phyloP scores from a whole-genome alignment of 176 grass and related monocot genomes.

The Zoysia japonica region DNA sequence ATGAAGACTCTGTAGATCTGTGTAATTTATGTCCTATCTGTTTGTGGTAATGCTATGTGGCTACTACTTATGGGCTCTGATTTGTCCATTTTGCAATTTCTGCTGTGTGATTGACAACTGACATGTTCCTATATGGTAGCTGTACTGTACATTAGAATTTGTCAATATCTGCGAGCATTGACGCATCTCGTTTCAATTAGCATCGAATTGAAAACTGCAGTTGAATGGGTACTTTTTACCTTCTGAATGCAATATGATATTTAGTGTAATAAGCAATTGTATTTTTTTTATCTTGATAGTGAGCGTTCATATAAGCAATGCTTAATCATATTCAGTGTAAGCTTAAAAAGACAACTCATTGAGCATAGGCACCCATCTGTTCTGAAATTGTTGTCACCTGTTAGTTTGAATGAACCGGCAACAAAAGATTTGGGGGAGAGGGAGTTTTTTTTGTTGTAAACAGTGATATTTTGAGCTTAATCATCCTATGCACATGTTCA shows the following conservation, averaged over 20 bases:
- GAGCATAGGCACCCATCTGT: not conserved
- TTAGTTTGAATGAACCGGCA: too few relatives aligned
- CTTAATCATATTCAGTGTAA: too few relatives aligned
- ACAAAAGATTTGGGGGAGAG: too few relatives aligned
- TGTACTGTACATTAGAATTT: not conserved
- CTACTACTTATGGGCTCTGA: not conserved
- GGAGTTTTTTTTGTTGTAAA: too few relatives aligned
- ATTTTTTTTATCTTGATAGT: too few relatives aligned
- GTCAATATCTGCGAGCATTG: not conserved
- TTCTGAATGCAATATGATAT: not conserved
- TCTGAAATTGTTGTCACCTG: too few relatives aligned
- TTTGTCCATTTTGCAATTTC: not conserved
- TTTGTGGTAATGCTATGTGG: not conserved
- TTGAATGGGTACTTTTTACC: not conserved
- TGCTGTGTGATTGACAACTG: not conserved
- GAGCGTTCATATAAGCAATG: not conserved
- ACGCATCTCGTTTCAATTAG: not conserved
- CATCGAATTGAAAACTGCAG: not conserved
- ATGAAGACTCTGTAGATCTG: not conserved
- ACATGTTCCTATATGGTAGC: not conserved
- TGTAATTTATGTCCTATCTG: not conserved
- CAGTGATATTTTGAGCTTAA: too few relatives aligned
- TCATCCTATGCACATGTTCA: too few relatives aligned
- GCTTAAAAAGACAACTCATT: too few relatives aligned
- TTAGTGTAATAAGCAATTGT: too few relatives aligned